phyloP scores from a whole-genome alignment of 179 eudicot species.

The Gypsophila paniculata region DNA sequence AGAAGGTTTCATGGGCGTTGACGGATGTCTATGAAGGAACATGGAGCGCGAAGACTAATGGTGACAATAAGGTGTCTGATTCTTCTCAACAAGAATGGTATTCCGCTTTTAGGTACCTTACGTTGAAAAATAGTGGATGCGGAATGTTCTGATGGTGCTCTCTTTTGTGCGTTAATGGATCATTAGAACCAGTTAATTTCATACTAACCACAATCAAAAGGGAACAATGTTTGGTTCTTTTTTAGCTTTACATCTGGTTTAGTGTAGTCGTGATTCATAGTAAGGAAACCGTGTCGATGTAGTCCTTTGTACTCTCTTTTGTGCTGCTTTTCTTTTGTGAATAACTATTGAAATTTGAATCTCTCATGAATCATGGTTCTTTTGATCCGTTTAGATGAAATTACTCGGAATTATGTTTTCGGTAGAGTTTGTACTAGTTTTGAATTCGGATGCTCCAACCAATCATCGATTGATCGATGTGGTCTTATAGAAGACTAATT shows the following conservation, averaged over 20 bases:
- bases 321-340: conserved; percentile 15
- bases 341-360: conserved; percentile 18
- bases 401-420: background rate
- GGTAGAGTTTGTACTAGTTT: background rate
- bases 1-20: conserved; percentile 41
- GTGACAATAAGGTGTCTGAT: conserved; percentile 35
- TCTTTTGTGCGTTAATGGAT: conserved; percentile 5
- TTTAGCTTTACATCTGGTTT: background rate
- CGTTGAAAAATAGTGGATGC: conserved; percentile 22
- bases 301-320: background rate
- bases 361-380: conserved; percentile 12
- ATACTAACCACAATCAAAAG: conserved; percentile 20
- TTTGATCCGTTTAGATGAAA: background rate
- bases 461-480: background rate
- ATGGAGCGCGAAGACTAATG: conserved; percentile 36
- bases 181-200: background rate
- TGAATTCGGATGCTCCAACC: background rate
- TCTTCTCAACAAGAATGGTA: conserved; percentile 43
- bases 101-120: conserved; percentile 37
- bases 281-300: conserved; percentile 8
- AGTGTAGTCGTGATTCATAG: background rate
- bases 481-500: background rate
- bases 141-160: conserved; percentile 6
- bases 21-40: conserved; percentile 29
- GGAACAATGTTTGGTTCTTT: background rate